A percentile compares a stretch with the other conserved stretches of the same genome.
Conservation (phyloP, 371 early-diverging fungal genomes). For the Rhizomucor pusillus region DNA sequence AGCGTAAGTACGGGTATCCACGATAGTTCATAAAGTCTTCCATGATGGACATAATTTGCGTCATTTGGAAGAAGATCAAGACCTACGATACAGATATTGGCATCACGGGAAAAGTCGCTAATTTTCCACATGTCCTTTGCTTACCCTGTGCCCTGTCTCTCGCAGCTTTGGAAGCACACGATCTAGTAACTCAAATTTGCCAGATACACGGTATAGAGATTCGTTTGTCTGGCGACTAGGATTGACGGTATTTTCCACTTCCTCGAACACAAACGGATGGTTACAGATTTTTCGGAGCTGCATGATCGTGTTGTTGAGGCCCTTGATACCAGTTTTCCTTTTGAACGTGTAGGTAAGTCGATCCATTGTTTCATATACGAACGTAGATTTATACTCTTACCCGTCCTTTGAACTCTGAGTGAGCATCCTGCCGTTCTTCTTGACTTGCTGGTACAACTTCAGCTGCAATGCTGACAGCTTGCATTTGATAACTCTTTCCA, state of each 20-base stretch:
- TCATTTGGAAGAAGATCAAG: conserved; percentile 99
- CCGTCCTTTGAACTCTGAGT: conserved; percentile 60
- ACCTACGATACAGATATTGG: background rate
- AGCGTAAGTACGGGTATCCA: conserved; percentile 79
- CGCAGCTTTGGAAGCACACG: conserved; percentile 92
- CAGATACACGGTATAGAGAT: conserved; percentile 79
- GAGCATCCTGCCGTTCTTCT: conserved; percentile 62
- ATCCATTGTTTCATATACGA: background rate
- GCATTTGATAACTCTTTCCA: conserved; percentile 96
- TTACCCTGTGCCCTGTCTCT: conserved; percentile 83
- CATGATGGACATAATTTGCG: conserved; percentile 95
- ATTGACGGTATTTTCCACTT: conserved; percentile 85
- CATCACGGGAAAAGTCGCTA: background rate
- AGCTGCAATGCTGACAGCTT: conserved; percentile 84
- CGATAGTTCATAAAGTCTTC: conserved; percentile 90
- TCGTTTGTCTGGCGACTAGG: conserved; percentile 57
- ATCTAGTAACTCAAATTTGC: conserved; percentile 99
- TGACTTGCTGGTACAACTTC: conserved; percentile 78
- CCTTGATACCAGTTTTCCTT: conserved; percentile 61
- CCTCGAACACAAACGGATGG: conserved; percentile 98
- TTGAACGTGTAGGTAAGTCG: background rate
- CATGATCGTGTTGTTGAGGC: conserved; percentile 97
- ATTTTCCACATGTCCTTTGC: too few species aligned
- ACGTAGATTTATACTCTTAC: conserved; percentile 42
- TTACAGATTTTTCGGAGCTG: conserved; percentile 99